Conservation (phyloP, 495 filamentous ascomycete species). For the Margaritispora aquatica region DNA sequence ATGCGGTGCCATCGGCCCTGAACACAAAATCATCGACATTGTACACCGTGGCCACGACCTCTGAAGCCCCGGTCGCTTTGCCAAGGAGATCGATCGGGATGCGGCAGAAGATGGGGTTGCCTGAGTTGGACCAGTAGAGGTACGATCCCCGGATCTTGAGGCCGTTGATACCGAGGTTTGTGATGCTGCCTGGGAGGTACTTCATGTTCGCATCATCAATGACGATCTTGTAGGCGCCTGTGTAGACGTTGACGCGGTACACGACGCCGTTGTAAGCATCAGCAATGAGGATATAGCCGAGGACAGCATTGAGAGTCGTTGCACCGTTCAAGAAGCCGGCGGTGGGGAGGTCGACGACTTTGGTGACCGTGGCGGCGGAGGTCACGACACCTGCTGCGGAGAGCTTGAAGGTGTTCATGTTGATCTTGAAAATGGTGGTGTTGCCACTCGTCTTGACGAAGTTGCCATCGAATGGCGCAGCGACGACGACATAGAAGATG, state of each 20-base stretch:
- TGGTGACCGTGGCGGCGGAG: neutral
- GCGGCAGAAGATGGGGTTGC: neutral
- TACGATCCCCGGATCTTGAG: constrained; percentile 27
- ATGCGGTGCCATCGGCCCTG: constrained; percentile 1
- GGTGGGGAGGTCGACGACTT: constrained; percentile 32
- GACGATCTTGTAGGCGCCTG: constrained; percentile 33
- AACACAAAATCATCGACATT: constrained; percentile 4
- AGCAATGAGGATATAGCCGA: neutral
- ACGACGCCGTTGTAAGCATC: neutral
- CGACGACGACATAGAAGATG: constrained; percentile 30
- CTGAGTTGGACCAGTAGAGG: constrained; percentile 35
- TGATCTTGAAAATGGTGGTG: constrained; percentile 30
- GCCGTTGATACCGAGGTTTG: constrained; percentile 33
- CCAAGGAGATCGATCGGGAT: neutral
- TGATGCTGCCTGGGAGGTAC: constrained; percentile 9
- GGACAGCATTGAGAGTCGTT: constrained; percentile 8
- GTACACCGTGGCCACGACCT: neutral
- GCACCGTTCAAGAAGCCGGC: constrained; percentile 37
- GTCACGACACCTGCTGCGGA: neutral
- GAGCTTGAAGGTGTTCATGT: constrained; percentile 19
- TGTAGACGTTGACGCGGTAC: constrained; percentile 23
- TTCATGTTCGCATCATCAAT: constrained; percentile 27
- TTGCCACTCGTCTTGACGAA: constrained; percentile 25
- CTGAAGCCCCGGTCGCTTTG: neutral
- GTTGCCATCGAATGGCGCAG: constrained; percentile 27